Conservation (phyloP, 2,329 filamentous ascomycete genomes). For the Exutisphaerella laricina region DNA sequence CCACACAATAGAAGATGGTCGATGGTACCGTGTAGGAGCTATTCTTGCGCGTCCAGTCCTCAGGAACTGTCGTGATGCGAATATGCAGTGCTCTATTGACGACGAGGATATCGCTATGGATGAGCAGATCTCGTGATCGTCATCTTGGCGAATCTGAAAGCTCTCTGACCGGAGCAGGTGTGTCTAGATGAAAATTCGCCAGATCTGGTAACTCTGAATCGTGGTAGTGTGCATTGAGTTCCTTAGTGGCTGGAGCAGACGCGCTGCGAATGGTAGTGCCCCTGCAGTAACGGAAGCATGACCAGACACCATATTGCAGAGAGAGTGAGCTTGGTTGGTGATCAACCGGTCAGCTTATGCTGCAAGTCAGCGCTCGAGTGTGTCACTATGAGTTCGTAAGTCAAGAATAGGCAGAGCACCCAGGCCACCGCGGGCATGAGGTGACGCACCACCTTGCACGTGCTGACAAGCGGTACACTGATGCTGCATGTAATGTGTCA, state of each 20-base stretch:
- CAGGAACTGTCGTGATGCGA: not conserved
- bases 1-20: not conserved
- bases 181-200: not conserved
- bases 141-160: not conserved
- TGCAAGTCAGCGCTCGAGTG: slow-evolving; percentile 4
- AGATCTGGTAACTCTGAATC: not conserved
- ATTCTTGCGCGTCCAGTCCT: not conserved
- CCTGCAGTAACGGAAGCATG: not conserved
- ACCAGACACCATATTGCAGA: not conserved
- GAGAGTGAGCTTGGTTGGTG: not conserved
- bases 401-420: slow-evolving; percentile 5
- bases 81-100: slow-evolving; percentile 12
- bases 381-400: not conserved
- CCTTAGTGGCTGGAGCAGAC: not conserved
- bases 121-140: slow-evolving; percentile 1
- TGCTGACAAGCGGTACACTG: not conserved
- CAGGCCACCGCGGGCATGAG: not conserved
- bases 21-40: not conserved
- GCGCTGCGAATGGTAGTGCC: not conserved
- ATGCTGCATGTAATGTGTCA: slow-evolving; percentile 3
- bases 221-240: not conserved
- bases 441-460: slow-evolving; percentile 1
- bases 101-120: not conserved
- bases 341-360: not conserved
- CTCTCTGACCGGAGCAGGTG: not conserved